phyloP scores from a whole-genome alignment of 306 rosid species.

The Potentilla sterilis region DNA sequence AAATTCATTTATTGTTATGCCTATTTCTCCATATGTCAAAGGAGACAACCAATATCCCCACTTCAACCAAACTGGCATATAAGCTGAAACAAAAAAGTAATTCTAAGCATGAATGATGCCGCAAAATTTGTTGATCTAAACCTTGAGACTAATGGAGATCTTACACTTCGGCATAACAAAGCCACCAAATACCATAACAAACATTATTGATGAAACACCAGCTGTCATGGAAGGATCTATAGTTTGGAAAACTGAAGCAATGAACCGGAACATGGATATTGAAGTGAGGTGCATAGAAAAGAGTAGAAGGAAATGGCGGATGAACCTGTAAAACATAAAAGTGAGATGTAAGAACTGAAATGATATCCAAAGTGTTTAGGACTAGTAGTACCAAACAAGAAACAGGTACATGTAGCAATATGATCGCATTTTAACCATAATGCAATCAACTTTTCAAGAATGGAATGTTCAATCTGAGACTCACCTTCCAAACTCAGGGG shows the following conservation, averaged over 20 bases:
- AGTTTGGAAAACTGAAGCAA: constrained; percentile 33
- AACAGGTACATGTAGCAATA: neutral
- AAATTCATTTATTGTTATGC: constrained; percentile 35
- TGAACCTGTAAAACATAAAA: constrained; percentile 31
- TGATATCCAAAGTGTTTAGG: neutral
- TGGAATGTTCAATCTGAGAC: constrained; percentile 1
- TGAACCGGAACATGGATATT: constrained; percentile 36
- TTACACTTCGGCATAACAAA: constrained; percentile 32
- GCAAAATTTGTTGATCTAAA: neutral
- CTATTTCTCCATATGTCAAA: constrained; percentile 37
- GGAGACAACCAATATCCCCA: constrained; percentile 43
- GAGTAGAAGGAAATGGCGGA: constrained; percentile 35
- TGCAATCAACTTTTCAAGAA: neutral
- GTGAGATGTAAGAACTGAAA: neutral
- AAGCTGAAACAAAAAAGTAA: constrained; percentile 24
- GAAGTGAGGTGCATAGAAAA: constrained; percentile 28
- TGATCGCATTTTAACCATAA: neutral
- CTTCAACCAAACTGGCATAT: constrained; percentile 36
- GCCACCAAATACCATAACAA: constrained; percentile 31
- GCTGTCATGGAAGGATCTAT: constrained; percentile 26
- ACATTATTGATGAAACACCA: constrained; percentile 22
- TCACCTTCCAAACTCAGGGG: constrained; percentile 41
- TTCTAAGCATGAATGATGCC: neutral
- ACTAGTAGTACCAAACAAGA: neutral
- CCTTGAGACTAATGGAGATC: neutral